Conservation (phyloP, 306 rosid species). For the Cicer bijugum region DNA sequence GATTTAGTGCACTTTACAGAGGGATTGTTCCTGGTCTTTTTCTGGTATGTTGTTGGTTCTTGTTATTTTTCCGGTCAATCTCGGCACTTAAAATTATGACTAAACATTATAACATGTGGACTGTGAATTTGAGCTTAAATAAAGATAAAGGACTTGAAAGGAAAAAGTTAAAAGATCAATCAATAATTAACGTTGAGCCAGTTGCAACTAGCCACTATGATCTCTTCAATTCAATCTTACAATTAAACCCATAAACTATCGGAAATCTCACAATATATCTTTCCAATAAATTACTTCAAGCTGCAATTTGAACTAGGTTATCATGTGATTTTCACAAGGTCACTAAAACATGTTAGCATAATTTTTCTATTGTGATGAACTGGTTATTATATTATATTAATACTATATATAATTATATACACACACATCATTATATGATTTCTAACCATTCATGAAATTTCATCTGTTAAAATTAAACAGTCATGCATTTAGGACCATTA, state of each 20-base stretch:
- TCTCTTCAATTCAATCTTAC: background rate
- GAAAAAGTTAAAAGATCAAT: background rate
- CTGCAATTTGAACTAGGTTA: conserved; percentile 17
- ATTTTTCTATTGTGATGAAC: conserved; percentile 1
- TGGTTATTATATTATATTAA: conserved; percentile 16
- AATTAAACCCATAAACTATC: conserved; percentile 27
- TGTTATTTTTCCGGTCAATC: conserved; percentile 35
- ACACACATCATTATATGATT: conserved; percentile 34
- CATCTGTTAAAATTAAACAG: conserved; percentile 46
- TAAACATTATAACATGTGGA: background rate
- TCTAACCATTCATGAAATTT: conserved; percentile 35
- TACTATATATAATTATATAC: background rate
- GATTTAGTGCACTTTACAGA: conserved; percentile 78
- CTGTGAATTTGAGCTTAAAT: conserved; percentile 19
- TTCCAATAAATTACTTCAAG: conserved; percentile 1
- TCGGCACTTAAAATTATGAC: conserved; percentile 23
- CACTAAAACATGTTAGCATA: conserved; percentile 8
- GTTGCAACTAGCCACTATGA: conserved; percentile 14
- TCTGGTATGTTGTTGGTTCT: conserved; percentile 66
- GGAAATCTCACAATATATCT: conserved; percentile 16
- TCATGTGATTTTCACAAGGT: conserved; percentile 15
- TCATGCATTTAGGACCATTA: conserved; percentile 87
- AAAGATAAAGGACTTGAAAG: conserved; percentile 7
- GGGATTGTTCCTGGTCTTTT: conserved; percentile 88
- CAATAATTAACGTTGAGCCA: background rate